phyloP scores from a whole-genome alignment of 805 yeast species.

The Debaryomyces maramus region DNA sequence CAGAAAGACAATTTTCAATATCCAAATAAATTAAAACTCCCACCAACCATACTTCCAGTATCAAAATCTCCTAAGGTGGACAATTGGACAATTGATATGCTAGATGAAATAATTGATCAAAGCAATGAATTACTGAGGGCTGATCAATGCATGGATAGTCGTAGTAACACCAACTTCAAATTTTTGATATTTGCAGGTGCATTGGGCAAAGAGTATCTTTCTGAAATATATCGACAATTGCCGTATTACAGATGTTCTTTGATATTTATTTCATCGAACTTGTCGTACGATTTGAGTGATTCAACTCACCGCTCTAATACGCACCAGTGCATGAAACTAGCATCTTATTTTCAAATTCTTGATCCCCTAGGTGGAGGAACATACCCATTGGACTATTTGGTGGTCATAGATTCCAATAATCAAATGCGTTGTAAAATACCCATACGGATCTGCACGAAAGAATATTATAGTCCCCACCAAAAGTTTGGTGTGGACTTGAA shows the following conservation, averaged over 20 bases:
- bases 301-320: conserved; percentile 4
- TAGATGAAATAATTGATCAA: no score
- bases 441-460: conserved; percentile 12
- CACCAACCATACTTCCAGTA: background rate
- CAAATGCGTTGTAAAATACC: conserved; percentile 19
- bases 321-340: conserved; percentile 20
- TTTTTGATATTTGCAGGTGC: conserved; percentile 30
- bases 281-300: conserved; percentile 1
- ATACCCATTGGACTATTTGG: conserved; percentile 33
- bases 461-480: conserved; percentile 16
- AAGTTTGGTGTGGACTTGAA: conserved; percentile 19
- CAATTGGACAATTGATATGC: background rate
- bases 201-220: conserved; percentile 32
- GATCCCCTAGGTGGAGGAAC: conserved; percentile 40
- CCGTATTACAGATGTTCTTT: conserved; percentile 7
- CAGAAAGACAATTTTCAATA: background rate
- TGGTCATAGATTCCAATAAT: conserved; percentile 18
- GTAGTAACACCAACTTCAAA: conserved; percentile 8
- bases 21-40: background rate
- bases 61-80: background rate
- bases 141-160: no score
- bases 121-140: no score
- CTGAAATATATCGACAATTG: conserved; percentile 11
- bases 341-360: conserved; percentile 23
- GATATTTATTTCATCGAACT: conserved; percentile 19